phyloP scores from a whole-genome alignment of 192 early-diverging fungal species.

The Bifiguratus adelaidae region DNA sequence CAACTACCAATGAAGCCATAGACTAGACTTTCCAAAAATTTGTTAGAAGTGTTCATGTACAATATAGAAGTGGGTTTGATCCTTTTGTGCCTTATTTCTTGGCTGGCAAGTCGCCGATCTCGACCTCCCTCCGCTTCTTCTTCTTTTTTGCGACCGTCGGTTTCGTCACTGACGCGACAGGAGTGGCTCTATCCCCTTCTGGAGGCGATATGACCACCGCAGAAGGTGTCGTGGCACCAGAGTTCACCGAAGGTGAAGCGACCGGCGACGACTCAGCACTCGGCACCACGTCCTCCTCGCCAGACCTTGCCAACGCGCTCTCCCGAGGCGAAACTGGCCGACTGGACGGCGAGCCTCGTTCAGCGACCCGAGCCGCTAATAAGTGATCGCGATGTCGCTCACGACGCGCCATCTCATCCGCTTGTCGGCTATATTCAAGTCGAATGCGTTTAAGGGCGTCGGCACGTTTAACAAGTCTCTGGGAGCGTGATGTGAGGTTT shows the following conservation, averaged over 20 bases:
- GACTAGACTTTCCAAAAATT: no score
- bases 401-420: constrained; percentile 6
- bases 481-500: constrained; percentile 5
- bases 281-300: no score
- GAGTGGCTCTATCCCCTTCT: neutral
- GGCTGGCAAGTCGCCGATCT: neutral
- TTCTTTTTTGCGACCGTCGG: neutral
- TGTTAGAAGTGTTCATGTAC: no score
- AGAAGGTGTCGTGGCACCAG: neutral
- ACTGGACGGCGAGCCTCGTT: neutral
- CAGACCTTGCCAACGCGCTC: no score
- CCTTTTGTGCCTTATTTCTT: no score
- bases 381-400: constrained; percentile 11
- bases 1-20: no score
- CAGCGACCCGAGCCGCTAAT: constrained; percentile 4
- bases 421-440: constrained; percentile 2
- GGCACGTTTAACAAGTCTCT: constrained; percentile 6
- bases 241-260: no score
- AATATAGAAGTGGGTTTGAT: no score
- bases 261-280: no score
- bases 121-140: neutral
- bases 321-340: no score
- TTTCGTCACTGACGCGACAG: neutral
- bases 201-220: neutral
- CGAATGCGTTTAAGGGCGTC: constrained; percentile 4